These are phyloP conservation scores for Teratosphaeria viscida DNA, from an alignment of 2,329 filamentous ascomycete species.

Conservation along the genomic window DNA sequence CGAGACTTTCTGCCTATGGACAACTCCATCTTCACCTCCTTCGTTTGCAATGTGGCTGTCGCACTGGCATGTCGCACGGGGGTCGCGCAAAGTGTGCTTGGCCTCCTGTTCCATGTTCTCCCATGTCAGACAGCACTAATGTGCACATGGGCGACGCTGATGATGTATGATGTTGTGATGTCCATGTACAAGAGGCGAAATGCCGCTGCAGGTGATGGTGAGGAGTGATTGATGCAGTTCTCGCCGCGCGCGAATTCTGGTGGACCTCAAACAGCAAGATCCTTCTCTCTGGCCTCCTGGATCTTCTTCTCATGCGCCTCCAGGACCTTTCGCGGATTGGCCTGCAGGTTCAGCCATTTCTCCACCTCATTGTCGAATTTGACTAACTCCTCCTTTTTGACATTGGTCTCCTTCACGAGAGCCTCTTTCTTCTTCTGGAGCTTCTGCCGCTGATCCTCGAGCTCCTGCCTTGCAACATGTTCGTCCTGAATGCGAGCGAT, in stretches of 20 bases:
- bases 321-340: constrained; percentile 17
- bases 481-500: constrained; percentile 86
- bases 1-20: not conserved
- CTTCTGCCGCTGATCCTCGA: constrained; percentile 70
- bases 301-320: constrained; percentile 15
- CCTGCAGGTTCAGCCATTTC: constrained; percentile 25
- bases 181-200: not conserved
- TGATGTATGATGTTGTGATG: not conserved
- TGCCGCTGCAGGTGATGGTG: not conserved
- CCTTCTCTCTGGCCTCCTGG: constrained; percentile 5
- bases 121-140: not conserved
- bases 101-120: no score
- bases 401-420: constrained; percentile 70
- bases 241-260: not conserved
- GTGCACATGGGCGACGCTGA: not conserved
- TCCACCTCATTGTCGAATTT: constrained; percentile 87
- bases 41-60: not conserved
- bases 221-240: not conserved
- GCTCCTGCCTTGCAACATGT: constrained; percentile 66
- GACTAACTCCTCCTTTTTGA: constrained; percentile 83
- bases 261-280: not conserved
- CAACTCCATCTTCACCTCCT: not conserved
- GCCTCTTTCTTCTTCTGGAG: constrained; percentile 54
- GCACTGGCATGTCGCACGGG: not conserved
- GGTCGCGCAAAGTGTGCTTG: not conserved